Conservation (phyloP, 345 rosid species). For the Punica granatum region DNA sequence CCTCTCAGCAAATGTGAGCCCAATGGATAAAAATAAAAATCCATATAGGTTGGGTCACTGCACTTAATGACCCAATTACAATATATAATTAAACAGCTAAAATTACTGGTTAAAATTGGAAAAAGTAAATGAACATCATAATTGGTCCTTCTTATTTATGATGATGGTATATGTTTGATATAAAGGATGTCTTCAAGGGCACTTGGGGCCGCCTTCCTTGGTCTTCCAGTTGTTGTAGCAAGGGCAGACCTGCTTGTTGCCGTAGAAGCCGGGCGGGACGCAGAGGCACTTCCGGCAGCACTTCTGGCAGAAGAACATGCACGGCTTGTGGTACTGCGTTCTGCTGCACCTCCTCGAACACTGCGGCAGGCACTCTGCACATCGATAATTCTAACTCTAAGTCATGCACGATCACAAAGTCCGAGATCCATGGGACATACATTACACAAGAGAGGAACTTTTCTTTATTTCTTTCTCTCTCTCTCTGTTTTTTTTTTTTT, state of each 20-base stretch:
- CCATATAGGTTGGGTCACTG: neutral
- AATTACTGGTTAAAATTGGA: neutral
- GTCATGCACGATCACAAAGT: too few relatives aligned
- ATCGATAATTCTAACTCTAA: too few relatives aligned
- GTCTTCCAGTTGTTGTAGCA: slow-evolving; percentile 75
- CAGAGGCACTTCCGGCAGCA: slow-evolving; percentile 73
- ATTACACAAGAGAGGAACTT: too few relatives aligned
- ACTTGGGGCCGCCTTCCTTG: slow-evolving; percentile 60
- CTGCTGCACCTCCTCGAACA: slow-evolving; percentile 57
- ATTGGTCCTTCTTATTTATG: neutral
- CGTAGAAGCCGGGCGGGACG: slow-evolving; percentile 70
- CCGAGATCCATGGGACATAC: too few relatives aligned
- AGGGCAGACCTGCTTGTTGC: slow-evolving; percentile 59
- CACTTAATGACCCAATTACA: neutral
- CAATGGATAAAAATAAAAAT: neutral
- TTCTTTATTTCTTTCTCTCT: too few relatives aligned
- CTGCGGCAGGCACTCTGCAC: slow-evolving; percentile 32
- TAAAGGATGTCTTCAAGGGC: slow-evolving; percentile 31
- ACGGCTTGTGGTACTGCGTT: slow-evolving; percentile 61
- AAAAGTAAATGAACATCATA: neutral
- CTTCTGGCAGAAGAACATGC: slow-evolving; percentile 72
- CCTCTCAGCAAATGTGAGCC: neutral
- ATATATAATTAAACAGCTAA: neutral
- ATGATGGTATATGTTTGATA: neutral
- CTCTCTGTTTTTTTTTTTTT: neutral